Evolutionary conservation across 75 land plant species (phyloP).

Genomic region (Picea sitchensis): DNA sequence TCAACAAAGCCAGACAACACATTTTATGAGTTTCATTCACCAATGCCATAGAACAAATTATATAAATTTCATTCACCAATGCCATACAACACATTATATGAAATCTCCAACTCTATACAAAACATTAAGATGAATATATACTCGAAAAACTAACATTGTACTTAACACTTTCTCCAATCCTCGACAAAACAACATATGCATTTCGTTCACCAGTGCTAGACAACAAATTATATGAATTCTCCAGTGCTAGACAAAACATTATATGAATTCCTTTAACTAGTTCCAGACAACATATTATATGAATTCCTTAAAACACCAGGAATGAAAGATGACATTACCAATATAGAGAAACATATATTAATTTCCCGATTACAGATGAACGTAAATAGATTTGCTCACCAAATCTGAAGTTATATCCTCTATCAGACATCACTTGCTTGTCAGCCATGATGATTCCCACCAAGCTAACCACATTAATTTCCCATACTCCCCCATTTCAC

Average conservation of each 20-base stretch:
- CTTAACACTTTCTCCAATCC: too few species aligned
- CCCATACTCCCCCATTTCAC: slow-evolving; percentile 75
- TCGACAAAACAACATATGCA: too few species aligned
- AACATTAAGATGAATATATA: too few species aligned
- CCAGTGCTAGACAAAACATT: not conserved
- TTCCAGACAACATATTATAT: not conserved
- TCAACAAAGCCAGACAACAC: too few species aligned
- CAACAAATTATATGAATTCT: not conserved
- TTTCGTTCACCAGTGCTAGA: too few species aligned
- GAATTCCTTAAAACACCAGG: not conserved
- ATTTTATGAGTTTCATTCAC: too few species aligned
- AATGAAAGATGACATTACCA: not conserved
- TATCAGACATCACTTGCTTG: slow-evolving; percentile 75
- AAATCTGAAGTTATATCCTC: slow-evolving; percentile 60
- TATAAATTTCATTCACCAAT: too few species aligned
- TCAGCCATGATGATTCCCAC: slow-evolving; percentile 86
- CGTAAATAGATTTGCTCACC: slow-evolving; percentile 13
- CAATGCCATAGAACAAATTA: too few species aligned
- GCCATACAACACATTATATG: too few species aligned
- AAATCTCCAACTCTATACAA: too few species aligned
- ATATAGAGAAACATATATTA: too few species aligned
- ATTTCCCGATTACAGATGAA: not conserved
- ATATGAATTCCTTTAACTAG: not conserved
- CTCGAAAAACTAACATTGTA: too few species aligned
- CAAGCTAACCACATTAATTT: slow-evolving; percentile 69